Evolutionary conservation across 1,284 basidiomycete genomes (phyloP).

Genomic region (Pterula multifida): DNA sequence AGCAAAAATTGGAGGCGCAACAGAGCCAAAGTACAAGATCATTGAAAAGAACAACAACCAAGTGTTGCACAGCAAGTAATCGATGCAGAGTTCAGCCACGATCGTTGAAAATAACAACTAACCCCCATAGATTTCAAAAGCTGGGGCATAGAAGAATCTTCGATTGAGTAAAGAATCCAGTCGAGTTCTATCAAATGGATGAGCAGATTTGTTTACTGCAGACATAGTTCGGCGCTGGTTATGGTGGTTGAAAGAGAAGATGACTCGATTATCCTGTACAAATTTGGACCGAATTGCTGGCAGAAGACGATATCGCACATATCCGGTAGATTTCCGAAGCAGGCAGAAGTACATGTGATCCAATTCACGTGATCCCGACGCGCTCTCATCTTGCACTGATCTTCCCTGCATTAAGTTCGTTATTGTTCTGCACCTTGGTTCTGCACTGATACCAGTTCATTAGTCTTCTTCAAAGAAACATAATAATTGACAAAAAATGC

Average conservation of each 20-base stretch:
- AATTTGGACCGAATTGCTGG: no score
- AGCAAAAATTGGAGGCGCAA: not conserved
- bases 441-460: no score
- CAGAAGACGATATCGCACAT: no score
- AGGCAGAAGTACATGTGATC: no score
- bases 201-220: slow-evolving; percentile 73
- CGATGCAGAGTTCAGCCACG: no score
- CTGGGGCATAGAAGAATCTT: slow-evolving; percentile 96
- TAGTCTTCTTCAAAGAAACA: not conserved
- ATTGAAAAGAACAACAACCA: slow-evolving; percentile 10
- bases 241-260: no score
- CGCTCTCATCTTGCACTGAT: not conserved
- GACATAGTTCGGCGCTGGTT: no score
- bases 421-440: no score
- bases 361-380: not conserved
- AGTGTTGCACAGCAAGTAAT: no score
- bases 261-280: no score
- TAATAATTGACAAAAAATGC: slow-evolving; percentile 34
- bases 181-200: slow-evolving; percentile 81
- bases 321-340: no score
- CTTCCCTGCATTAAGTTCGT: no score
- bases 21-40: not conserved
- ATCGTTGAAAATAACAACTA: slow-evolving; percentile 15
- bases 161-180: slow-evolving; percentile 85
- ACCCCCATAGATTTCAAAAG: slow-evolving; percentile 99